Evolutionary conservation across 768 basidiomycete genomes (phyloP), one percentile per base, ranked within the genome.

Genomic region (Mycena galericulata): DNA sequence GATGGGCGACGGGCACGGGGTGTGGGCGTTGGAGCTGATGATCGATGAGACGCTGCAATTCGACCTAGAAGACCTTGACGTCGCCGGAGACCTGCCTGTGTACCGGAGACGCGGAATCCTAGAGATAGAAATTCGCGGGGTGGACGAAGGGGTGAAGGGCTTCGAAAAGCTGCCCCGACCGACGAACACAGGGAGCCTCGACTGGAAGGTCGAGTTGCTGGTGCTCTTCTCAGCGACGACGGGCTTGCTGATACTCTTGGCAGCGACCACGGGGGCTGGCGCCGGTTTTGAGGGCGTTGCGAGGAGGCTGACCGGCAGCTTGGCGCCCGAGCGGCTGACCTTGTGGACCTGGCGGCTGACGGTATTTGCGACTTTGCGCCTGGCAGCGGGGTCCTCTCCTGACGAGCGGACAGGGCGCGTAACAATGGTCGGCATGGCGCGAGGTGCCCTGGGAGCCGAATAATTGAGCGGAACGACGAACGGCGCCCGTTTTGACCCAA

Each of bases 401-500:
- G 32, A 46, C 30, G 22, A 29, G 53, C 10, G 32, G 5, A 7
- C 3, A 1, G 22, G 36, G 18, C 34, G 22, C 26, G n/a, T 10
- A 14, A 24, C 36, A 40, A 27, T 24, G 14, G 36, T 18, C 7
- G 55, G 41, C 29, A 18, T 4, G 2, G 27, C 26, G 8, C 22
- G 58, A 22, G 43, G 12, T 9, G 11, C 43, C 3, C 30, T 27
- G 2, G 58, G 29, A 20, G n/a, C 30, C 2, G 58, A 59, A 32
- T 22, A 59, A 36, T 59, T 29, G 12, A 59, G 26, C 4, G 58
- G 58, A 32, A 59, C 58, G 32, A 59, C 58, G 14, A 59, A 59
- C 1, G 58, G 58, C 7, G 58, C 58, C 22, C 22, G 46, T 15
- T 59, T 59, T n/a, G 26, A 27, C 26, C n/a, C 17, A 29, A 18